Percentiles rank a stretch among this genome's conserved stretches.
Evolutionary conservation across 2,329 filamentous ascomycete genomes (phyloP).

Genomic region (Byssoonygena ceratinophila): DNA sequence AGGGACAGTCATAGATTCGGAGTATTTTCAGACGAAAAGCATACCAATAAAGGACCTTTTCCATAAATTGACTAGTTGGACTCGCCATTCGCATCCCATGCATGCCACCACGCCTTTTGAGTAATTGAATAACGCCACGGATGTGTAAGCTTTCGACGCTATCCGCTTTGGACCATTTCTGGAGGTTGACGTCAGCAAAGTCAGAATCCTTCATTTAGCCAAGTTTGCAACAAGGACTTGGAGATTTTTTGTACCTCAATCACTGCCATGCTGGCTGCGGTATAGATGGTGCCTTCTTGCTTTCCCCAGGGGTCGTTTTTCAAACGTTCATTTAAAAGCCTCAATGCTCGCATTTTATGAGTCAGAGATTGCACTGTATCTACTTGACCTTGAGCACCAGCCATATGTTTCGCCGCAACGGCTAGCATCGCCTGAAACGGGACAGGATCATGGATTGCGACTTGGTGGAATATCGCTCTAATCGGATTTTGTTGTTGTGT

Average conservation of each 20-base stretch:
- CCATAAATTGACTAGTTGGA: conserved; percentile 23
- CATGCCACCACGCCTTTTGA: conserved; percentile 26
- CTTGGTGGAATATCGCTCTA: conserved; percentile 25
- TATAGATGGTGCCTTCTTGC: conserved; percentile 25
- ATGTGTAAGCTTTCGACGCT: conserved; percentile 26
- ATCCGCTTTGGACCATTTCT: conserved; percentile 30
- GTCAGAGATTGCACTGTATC: conserved; percentile 27
- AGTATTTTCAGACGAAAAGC: background rate
- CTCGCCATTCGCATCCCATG: conserved; percentile 22
- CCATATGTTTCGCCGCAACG: conserved; percentile 26
- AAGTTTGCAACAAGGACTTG: background rate
- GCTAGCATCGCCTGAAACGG: conserved; percentile 29
- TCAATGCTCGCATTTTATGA: conserved; percentile 27
- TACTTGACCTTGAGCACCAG: conserved; percentile 24
- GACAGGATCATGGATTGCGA: conserved; percentile 24
- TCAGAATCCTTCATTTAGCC: background rate
- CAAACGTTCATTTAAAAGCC: conserved; percentile 25
- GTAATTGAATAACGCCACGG: conserved; percentile 23
- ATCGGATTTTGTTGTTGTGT: conserved; percentile 24
- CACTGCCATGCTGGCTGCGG: conserved; percentile 27
- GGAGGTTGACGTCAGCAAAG: conserved; percentile 1
- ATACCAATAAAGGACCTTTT: conserved; percentile 28
- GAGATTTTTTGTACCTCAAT: conserved; percentile 24
- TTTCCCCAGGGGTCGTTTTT: conserved; percentile 20
- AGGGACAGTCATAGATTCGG: background rate